Evolutionary conservation across 768 basidiomycete genomes (phyloP).

Genomic region (Pholiota microspora): DNA sequence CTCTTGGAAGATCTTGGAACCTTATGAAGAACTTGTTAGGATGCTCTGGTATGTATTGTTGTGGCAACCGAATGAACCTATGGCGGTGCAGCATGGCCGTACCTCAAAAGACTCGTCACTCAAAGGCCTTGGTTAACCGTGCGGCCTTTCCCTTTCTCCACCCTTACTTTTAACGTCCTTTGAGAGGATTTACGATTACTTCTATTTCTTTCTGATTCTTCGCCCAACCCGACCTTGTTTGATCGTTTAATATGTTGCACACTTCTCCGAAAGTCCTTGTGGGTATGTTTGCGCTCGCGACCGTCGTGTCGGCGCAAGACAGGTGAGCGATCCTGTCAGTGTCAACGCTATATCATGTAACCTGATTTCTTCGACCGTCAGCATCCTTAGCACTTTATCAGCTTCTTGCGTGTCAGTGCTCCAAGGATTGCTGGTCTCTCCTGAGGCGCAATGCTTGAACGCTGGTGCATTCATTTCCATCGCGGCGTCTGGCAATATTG

Average conservation of each 20-base stretch:
- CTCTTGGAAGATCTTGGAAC: neutral
- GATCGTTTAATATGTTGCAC: neutral
- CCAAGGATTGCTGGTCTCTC: slow-evolving; percentile 9
- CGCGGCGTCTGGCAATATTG: slow-evolving; percentile 22
- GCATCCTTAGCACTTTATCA: slow-evolving; percentile 9
- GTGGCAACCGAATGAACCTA: neutral
- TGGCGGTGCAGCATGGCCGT: neutral
- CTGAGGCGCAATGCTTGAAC: slow-evolving; percentile 38
- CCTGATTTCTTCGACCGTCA: too few relatives aligned
- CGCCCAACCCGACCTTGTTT: neutral
- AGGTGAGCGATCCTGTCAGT: neutral
- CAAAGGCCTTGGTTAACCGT: neutral
- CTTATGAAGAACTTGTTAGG: neutral
- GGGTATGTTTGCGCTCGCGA: neutral
- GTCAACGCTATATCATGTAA: too few relatives aligned
- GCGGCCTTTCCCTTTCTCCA: slow-evolving; percentile 2
- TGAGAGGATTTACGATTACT: neutral
- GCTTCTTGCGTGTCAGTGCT: slow-evolving; percentile 9
- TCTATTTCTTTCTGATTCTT: neutral
- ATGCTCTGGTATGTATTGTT: neutral
- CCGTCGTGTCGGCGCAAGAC: slow-evolving; percentile 5
- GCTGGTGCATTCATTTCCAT: slow-evolving; percentile 29
- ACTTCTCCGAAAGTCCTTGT: slow-evolving; percentile 1
- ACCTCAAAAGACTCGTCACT: neutral
- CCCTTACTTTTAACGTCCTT: neutral